Evolutionary conservation across 768 basidiomycete genomes (phyloP).

Genomic region (Jaapia argillacea): DNA sequence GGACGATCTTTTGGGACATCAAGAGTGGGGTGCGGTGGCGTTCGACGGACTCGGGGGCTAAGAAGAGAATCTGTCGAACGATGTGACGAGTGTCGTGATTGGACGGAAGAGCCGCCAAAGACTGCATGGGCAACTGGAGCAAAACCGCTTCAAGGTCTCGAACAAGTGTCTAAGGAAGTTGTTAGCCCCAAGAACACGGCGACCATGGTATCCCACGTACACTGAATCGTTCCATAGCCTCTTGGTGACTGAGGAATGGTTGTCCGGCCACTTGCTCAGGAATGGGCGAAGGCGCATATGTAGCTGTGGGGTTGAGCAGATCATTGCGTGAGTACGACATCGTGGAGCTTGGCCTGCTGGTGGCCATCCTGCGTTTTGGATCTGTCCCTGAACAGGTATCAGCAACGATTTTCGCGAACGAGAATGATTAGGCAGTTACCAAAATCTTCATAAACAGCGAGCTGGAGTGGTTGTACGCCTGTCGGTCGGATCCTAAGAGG

Average conservation of each 20-base stretch:
- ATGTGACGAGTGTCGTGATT: constrained; percentile 84
- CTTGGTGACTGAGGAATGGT: constrained; percentile 53
- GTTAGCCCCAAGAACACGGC: background rate
- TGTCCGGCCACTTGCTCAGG: no score
- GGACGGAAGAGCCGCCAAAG: constrained; percentile 60
- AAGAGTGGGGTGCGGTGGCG: constrained; percentile 79
- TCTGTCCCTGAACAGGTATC: constrained; percentile 33
- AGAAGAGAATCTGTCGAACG: constrained; percentile 70
- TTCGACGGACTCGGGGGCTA: constrained; percentile 73
- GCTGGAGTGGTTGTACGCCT: constrained; percentile 76
- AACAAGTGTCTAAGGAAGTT: constrained; percentile 25
- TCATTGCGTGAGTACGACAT: constrained; percentile 51
- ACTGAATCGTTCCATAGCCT: constrained; percentile 83
- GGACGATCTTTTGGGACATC: constrained; percentile 96
- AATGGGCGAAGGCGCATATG: no score
- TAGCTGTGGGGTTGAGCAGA: no score
- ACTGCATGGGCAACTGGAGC: constrained; percentile 60
- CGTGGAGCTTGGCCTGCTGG: constrained; percentile 64
- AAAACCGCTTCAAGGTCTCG: constrained; percentile 76
- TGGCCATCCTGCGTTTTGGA: constrained; percentile 37
- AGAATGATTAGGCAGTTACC: constrained; percentile 31
- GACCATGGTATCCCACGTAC: constrained; percentile 30
- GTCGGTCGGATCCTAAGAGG: constrained; percentile 75
- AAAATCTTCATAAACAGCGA: constrained; percentile 93
- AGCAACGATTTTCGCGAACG: constrained; percentile 6